Evolutionary conservation across 1,284 basidiomycete genomes (phyloP).

Genomic region (Chalciporus sp.): DNA sequence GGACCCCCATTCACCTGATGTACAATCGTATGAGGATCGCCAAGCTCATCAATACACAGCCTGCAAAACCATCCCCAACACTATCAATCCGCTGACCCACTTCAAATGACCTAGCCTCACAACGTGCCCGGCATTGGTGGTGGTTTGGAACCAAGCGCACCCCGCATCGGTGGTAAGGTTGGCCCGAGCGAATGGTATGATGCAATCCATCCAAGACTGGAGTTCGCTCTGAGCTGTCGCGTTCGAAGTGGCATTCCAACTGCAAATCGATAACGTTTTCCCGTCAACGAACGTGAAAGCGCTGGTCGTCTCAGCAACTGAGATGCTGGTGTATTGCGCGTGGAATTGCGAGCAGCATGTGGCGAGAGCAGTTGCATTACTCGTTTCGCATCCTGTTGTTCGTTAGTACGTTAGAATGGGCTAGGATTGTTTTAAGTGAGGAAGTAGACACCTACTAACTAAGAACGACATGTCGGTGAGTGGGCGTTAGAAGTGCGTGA

Average conservation of each 20-base stretch:
- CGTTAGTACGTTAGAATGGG: too few species aligned
- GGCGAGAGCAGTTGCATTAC: neutral
- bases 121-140: too few species aligned
- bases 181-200: neutral
- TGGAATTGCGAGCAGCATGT: neutral
- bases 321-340: neutral
- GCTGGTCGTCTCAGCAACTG: neutral
- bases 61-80: neutral
- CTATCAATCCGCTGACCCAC: neutral
- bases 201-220: neutral
- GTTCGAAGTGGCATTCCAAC: neutral
- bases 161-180: neutral
- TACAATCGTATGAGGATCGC: too few species aligned
- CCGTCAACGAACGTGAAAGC: neutral
- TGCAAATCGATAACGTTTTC: neutral
- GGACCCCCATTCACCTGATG: too few species aligned
- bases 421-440: too few species aligned
- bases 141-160: neutral
- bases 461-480: too few species aligned
- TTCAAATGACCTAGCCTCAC: neutral
- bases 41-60: neutral
- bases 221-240: neutral
- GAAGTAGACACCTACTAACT: too few species aligned
- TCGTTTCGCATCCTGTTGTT: slow-evolving; percentile 21
- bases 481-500: too few species aligned